These are phyloP conservation scores for Gastrolobium bilobum DNA, from an alignment of 306 rosid species.

Conservation along the genomic window DNA sequence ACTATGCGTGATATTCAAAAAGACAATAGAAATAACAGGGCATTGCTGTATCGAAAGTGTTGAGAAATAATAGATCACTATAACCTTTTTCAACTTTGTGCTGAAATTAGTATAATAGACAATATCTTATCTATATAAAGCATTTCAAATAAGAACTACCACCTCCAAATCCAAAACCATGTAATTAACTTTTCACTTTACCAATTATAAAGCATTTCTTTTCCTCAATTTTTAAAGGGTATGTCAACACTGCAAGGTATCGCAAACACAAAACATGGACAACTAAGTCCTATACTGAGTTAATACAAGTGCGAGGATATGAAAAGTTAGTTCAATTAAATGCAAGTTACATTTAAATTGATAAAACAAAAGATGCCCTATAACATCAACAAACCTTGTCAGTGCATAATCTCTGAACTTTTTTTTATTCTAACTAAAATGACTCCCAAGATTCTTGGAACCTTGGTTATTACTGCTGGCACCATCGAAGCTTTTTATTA, in stretches of 20 bases:
- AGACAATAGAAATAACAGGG: no score
- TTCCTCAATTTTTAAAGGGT: background rate
- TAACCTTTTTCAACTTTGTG: background rate
- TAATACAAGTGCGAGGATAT: background rate
- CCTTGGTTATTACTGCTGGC: no score
- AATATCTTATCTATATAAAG: background rate
- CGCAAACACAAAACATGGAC: constrained; percentile 32
- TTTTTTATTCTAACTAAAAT: no score
- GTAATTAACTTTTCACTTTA: background rate
- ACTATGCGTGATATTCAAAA: no score
- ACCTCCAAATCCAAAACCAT: constrained; percentile 8
- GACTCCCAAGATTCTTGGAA: no score
- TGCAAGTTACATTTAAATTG: no score
- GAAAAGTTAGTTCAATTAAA: no score
- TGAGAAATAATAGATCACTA: background rate
- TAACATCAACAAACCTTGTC: constrained; percentile 67
- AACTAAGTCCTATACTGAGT: constrained; percentile 5
- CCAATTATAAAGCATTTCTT: background rate
- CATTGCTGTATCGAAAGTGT: no score
- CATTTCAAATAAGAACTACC: constrained; percentile 12
- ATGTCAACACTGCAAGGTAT: constrained; percentile 53
- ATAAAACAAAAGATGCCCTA: background rate
- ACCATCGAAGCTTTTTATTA: no score
- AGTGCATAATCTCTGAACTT: constrained; percentile 80
- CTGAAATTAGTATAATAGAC: background rate